These are phyloP conservation scores for Ascochyta pisi DNA, from an alignment of 2,329 filamentous ascomycete genomes.

Conservation along the genomic window DNA sequence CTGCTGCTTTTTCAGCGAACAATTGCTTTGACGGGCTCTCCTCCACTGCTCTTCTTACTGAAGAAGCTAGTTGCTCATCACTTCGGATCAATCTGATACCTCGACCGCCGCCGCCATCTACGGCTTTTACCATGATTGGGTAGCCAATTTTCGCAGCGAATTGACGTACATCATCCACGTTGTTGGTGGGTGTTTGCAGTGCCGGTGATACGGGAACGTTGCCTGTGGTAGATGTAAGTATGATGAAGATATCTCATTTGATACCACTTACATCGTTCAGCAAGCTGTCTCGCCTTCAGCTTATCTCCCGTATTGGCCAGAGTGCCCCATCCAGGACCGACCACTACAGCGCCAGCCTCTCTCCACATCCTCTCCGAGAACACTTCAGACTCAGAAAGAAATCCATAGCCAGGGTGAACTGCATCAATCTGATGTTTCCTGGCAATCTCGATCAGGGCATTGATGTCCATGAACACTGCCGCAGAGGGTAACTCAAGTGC, in stretches of 20 bases:
- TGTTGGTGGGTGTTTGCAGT: slow-evolving; percentile 53
- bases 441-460: slow-evolving; percentile 56
- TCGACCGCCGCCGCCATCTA: slow-evolving; percentile 67
- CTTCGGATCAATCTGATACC: slow-evolving; percentile 63
- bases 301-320: slow-evolving; percentile 65
- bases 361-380: slow-evolving; percentile 60
- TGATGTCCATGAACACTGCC: slow-evolving; percentile 61
- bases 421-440: slow-evolving; percentile 61
- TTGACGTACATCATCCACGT: slow-evolving; percentile 50
- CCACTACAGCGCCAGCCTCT: slow-evolving; percentile 56
- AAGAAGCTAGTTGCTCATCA: slow-evolving; percentile 54
- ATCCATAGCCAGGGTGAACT: slow-evolving; percentile 67
- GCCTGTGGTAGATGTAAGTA: slow-evolving; percentile 25
- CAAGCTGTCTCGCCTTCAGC: slow-evolving; percentile 60
- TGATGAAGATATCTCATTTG: not conserved
- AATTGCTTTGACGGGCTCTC: slow-evolving; percentile 66
- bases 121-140: slow-evolving; percentile 69
- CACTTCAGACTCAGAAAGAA: slow-evolving; percentile 64
- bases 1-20: slow-evolving; percentile 68
- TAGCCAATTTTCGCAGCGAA: slow-evolving; percentile 67
- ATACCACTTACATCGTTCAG: slow-evolving; percentile 53
- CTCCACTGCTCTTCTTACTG: slow-evolving; percentile 59
- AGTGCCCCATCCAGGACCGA: slow-evolving; percentile 65
- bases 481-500: slow-evolving; percentile 60
- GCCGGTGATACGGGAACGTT: slow-evolving; percentile 61